A percentile compares a stretch with the other conserved stretches of the same genome.
Conservation (phyloP, 1,284 basidiomycete species). For the Wallemia ichthyophaga region DNA sequence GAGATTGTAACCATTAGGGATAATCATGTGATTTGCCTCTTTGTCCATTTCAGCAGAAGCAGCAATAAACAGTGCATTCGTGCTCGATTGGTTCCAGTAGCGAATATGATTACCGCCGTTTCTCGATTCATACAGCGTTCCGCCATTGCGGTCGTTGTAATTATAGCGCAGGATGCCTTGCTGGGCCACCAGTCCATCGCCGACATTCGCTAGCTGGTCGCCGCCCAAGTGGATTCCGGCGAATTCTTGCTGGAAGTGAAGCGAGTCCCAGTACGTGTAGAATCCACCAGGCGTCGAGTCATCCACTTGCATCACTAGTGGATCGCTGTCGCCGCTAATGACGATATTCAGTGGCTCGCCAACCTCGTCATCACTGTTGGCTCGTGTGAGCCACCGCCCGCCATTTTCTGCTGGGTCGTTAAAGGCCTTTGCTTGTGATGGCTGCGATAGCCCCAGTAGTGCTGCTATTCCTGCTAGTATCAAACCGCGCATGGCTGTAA, state of each 20-base stretch:
- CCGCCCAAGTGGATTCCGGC: not conserved
- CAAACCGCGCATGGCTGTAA: not conserved
- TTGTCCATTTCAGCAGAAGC: not conserved
- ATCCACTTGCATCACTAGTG: not conserved
- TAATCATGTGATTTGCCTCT: not conserved
- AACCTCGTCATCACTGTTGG: not conserved
- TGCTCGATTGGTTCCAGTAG: not conserved
- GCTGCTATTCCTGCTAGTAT: not conserved
- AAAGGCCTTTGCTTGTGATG: not conserved
- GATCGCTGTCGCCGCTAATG: not conserved
- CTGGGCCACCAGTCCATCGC: not conserved
- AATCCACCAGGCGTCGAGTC: not conserved
- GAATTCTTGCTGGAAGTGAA: not conserved
- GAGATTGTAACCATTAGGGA: not conserved
- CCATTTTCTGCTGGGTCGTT: not conserved
- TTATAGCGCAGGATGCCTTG: not conserved
- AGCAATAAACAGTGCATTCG: not conserved
- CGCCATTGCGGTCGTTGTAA: not conserved
- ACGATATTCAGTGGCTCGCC: not conserved
- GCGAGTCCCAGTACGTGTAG: not conserved
- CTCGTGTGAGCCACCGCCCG: not conserved
- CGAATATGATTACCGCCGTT: not conserved
- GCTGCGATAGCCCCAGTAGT: not conserved
- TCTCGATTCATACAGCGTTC: not conserved
- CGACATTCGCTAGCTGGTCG: not conserved